Base-by-base conservation (phyloP, 495 filamentous ascomycete genomes). In the Haplographium delicatum region DNA sequence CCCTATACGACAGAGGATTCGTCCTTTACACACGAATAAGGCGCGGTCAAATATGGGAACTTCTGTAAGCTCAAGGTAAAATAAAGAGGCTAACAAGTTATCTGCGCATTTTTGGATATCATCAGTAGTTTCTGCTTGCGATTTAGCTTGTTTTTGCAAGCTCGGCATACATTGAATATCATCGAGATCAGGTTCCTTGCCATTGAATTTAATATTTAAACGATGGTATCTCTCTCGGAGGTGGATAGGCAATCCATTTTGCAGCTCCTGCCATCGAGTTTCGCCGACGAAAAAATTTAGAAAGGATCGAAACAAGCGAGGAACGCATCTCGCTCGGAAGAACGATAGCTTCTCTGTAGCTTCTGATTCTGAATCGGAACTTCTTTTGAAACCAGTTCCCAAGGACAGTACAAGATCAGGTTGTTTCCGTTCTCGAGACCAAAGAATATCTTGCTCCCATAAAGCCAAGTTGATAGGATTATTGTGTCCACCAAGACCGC, bases 361-460 rank as follows among this genome's bases (percentile, higher is more conserved):
- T 16, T 18, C 39, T 3, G 5, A 6, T 22, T 24, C 20, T 8
- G 9, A 6, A 18, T 22, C 20, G 15, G 39, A 8, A 24, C 5
- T 20, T 24, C 13, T 7, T 18, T 24, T 8, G 25, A 42, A 22
- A 8, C 39, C 20, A 4, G 39, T 24, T 7, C 39, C 39, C 9
- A 42, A 7, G 7, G 39, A 42, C 15, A 42, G 4, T 6, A 24
- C 13, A 18, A 42, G 7, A 42, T 42, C 39, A 7, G 53, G 53
- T 2, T 23, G 3, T 20, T 50, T 56, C 1, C 25, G 27, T 13
- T 7, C 4, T 4, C 47, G 47, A 18, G 47, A 51, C 53, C 53
- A 56, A 10, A 56, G 19, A 30, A 18, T 4, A 16, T 56, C 24
- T 28, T 56, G 47, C 43, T 56, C 53, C 38, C 35, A 43, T 30